Evolutionary conservation across 345 rosid species (phyloP).

Genomic region (Streptanthus diversifolius): DNA sequence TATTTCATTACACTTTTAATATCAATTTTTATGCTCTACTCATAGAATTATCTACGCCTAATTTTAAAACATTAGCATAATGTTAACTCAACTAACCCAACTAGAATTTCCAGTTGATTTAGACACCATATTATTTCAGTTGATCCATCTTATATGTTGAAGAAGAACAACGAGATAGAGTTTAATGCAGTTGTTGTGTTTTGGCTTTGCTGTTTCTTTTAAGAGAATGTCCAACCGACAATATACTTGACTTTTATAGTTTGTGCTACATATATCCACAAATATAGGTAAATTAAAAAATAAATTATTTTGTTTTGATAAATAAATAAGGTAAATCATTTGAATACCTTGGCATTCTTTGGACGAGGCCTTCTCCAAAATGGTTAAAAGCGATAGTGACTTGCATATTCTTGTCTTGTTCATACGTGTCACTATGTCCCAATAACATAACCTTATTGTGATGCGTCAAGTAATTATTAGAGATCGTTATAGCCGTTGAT

Average conservation of each 20-base stretch:
- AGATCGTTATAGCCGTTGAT: constrained; percentile 71
- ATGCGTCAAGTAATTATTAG: constrained; percentile 78
- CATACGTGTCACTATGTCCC: constrained; percentile 70
- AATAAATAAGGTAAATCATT: not conserved
- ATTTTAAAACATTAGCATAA: not conserved
- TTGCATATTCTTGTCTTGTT: constrained; percentile 76
- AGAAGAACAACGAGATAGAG: not conserved
- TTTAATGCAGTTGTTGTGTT: not conserved
- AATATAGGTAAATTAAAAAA: not conserved
- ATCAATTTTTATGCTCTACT: not conserved
- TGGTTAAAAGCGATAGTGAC: constrained; percentile 83
- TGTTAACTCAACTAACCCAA: constrained; percentile 5
- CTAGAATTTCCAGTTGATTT: not conserved
- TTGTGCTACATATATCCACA: not conserved
- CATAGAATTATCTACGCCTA: not conserved
- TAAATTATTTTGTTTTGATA: not conserved
- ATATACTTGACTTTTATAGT: constrained; percentile 9
- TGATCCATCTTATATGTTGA: not conserved
- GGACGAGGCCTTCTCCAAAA: constrained; percentile 86
- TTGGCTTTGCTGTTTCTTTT: not conserved
- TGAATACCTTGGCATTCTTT: constrained; percentile 71
- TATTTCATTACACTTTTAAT: not conserved
- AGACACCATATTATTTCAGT: constrained; percentile 8
- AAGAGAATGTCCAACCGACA: constrained; percentile 21
- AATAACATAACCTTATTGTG: constrained; percentile 77